Conservation (phyloP, 2,329 filamentous ascomycete genomes). For the Colletotrichum gloeosporioides region DNA sequence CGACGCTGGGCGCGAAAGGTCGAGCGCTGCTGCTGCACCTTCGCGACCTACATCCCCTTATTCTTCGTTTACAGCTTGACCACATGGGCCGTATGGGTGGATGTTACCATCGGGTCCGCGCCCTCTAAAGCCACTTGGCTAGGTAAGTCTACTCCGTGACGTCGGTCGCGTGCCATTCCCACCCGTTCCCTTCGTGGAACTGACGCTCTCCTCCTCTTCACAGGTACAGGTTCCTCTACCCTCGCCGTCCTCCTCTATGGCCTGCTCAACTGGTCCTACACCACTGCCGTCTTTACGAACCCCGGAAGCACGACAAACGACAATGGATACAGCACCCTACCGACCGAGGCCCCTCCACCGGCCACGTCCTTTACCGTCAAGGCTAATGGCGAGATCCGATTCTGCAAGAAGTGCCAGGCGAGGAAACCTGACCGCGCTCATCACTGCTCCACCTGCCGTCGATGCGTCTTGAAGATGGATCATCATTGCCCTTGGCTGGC, state of each 20-base stretch:
- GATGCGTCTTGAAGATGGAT: constrained; percentile 98
- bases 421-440: constrained; percentile 95
- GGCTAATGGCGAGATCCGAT: constrained; percentile 83
- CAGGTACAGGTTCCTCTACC: constrained; percentile 62
- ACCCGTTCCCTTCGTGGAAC: constrained; percentile 15
- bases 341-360: constrained; percentile 67
- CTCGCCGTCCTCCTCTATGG: constrained; percentile 75
- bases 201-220: not conserved
- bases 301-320: constrained; percentile 75
- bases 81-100: constrained; percentile 93
- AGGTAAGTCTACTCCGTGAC: constrained; percentile 46
- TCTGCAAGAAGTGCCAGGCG: constrained; percentile 96
- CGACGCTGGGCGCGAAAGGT: constrained; percentile 70
- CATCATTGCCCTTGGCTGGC: constrained; percentile 99
- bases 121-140: constrained; percentile 60
- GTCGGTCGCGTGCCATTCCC: not conserved
- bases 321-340: constrained; percentile 79
- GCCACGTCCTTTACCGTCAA: constrained; percentile 89
- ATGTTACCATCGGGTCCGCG: constrained; percentile 72
- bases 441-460: constrained; percentile 93
- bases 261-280: constrained; percentile 88
- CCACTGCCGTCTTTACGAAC: constrained; percentile 88
- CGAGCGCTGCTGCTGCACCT: constrained; percentile 84
- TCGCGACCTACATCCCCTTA: constrained; percentile 84
- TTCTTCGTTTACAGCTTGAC: constrained; percentile 87